phyloP scores from a whole-genome alignment of 352 stramenopile genomes.

The Phytopythium oedochilum region DNA sequence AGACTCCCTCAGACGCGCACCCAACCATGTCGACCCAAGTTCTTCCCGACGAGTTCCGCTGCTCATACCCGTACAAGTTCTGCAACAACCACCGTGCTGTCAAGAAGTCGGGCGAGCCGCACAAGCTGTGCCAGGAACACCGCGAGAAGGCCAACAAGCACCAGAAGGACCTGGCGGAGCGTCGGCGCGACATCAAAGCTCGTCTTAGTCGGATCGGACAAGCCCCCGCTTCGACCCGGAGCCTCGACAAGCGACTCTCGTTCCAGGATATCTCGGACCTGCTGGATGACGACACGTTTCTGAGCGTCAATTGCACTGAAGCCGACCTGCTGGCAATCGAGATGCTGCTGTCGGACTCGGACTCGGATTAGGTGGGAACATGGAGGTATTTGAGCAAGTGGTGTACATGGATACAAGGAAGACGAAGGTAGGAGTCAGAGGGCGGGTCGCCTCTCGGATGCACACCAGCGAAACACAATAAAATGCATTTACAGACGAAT shows the following conservation, averaged over 20 bases:
- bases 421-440: neutral
- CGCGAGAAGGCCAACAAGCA: constrained; percentile 38
- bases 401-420: neutral
- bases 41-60: constrained; percentile 14
- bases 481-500: neutral
- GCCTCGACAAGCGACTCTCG: neutral
- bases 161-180: constrained; percentile 27
- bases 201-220: neutral
- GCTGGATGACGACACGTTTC: constrained; percentile 1
- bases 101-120: constrained; percentile 29
- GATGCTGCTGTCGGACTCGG: constrained; percentile 2
- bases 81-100: constrained; percentile 23
- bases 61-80: constrained; percentile 35
- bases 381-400: neutral
- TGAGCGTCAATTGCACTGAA: constrained; percentile 1
- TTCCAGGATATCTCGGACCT: constrained; percentile 3
- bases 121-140: constrained; percentile 37
- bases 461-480: neutral
- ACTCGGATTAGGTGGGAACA: neutral
- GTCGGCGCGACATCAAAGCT: constrained; percentile 10
- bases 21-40: constrained; percentile 8
- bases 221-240: neutral
- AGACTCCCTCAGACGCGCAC: neutral
- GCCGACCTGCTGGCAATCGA: constrained; percentile 1
- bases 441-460: neutral